Evolutionary conservation across 176 grass and related monocot species (phyloP).

Genomic region (Thinopyrum elongatum): DNA sequence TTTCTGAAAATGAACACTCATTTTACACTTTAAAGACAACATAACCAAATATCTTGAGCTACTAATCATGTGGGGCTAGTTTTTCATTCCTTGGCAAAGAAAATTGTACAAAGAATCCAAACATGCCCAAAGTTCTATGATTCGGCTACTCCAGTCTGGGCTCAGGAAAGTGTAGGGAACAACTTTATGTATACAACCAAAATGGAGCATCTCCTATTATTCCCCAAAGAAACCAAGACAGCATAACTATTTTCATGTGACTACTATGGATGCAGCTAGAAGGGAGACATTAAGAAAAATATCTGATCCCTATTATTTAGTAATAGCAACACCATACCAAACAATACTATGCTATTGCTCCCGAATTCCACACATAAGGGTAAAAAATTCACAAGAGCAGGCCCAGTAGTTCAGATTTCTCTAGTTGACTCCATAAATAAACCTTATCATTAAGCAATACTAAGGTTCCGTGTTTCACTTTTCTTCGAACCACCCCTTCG

Average conservation of each 20-base stretch:
- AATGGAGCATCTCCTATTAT: background rate
- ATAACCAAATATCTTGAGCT: background rate
- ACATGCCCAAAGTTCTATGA: background rate
- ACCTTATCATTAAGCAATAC: background rate
- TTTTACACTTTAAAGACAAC: background rate
- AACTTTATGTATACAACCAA: background rate
- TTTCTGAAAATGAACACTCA: background rate
- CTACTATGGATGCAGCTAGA: constrained; percentile 8
- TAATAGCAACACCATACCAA: background rate
- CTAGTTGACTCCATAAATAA: background rate
- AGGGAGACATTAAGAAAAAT: background rate
- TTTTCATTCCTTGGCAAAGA: background rate
- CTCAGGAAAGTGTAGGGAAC: background rate
- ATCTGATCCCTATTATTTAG: background rate
- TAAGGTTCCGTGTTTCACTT: no score
- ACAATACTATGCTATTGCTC: background rate
- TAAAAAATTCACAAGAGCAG: background rate
- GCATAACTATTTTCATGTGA: background rate
- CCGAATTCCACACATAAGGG: background rate
- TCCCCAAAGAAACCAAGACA: background rate
- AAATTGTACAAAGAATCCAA: background rate
- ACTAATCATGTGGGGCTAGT: background rate
- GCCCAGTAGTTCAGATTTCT: background rate
- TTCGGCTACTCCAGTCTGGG: background rate
- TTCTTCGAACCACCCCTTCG: no score